Base-by-base conservation (phyloP, 331 rosid species). In the Quercus phellos region DNA sequence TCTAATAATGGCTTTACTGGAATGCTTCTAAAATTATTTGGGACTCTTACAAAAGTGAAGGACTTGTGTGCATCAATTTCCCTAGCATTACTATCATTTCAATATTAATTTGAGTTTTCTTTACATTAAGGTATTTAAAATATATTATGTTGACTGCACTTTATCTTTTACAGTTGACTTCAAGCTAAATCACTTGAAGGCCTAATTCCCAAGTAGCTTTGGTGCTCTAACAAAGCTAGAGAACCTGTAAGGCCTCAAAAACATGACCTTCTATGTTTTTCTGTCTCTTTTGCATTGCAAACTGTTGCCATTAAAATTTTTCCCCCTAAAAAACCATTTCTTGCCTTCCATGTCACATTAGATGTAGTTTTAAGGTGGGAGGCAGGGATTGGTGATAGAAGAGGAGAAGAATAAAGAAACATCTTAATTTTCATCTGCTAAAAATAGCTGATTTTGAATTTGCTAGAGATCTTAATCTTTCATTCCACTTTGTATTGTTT, bases 1-100 rank as follows among this genome's bases (percentile, higher is more conserved):
- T 84, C 87, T 84, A 79, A 84, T 63, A 84, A 80, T 77, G 74
- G 59, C 53, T 84, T 84, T 26, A 79, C 82, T 16, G 84, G 82
- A 73, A 77, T 80, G 78, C 66, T 84, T 70, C 87, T 79, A 26
- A 67, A 80, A 38, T 84, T 84, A 74, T 35, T 84, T 13, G 87
- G 84, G 50, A 34, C 63, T 51, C 74, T 84, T 61, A 60, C 87
- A 51, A 59, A 80, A 64, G 77, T 84, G 74, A 51, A 19, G 17
- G 87, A 76, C 84, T 71, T 84, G 82, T 84, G 59, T 66, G 75
- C 74, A 46, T 67, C 38, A 3, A n/a, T 22, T 74, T 43, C 51
- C 55, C 61, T 35, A 3, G 54, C 9, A 21, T 51, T 51, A 71
- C 26, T 1, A 51, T 71, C 8, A 12, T 43, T 30, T 14, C 6